These are phyloP conservation scores for Penicillium sp. DNA, from an alignment of 2,329 filamentous ascomycete genomes.

Conservation along the genomic window DNA sequence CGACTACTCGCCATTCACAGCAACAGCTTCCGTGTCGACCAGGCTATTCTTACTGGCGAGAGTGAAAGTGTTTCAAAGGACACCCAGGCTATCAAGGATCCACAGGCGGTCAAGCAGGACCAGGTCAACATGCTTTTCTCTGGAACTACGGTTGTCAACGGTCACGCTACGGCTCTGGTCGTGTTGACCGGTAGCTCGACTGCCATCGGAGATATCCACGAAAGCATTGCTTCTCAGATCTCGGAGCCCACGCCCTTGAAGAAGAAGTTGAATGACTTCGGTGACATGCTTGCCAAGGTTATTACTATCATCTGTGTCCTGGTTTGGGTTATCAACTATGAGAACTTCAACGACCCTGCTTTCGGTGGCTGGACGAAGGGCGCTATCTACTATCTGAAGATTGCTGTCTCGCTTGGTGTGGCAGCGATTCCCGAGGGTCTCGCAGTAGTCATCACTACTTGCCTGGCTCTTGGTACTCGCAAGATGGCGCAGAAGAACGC, in stretches of 20 bases:
- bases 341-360: constrained; percentile 90
- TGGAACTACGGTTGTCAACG: constrained; percentile 92
- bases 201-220: constrained; percentile 97
- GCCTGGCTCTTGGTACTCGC: constrained; percentile 87
- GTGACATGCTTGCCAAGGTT: constrained; percentile 92
- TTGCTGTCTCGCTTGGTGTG: constrained; percentile 95
- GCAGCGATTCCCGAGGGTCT: constrained; percentile 96
- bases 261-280: constrained; percentile 98
- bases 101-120: constrained; percentile 90
- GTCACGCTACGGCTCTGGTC: constrained; percentile 85
- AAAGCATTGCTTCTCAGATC: constrained; percentile 97
- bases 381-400: constrained; percentile 99
- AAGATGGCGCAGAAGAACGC: constrained; percentile 99
- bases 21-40: constrained; percentile 95
- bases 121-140: constrained; percentile 98
- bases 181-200: constrained; percentile 85
- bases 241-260: constrained; percentile 95
- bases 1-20: constrained; percentile 84
- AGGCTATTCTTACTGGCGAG: constrained; percentile 94
- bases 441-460: constrained; percentile 98
- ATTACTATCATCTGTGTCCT: constrained; percentile 95
- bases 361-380: constrained; percentile 94
- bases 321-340: constrained; percentile 98
- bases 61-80: constrained; percentile 96
- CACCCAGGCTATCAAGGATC: constrained; percentile 63